Conservation (phyloP, 2,329 filamentous ascomycete genomes). For the Aciculosporium take region DNA sequence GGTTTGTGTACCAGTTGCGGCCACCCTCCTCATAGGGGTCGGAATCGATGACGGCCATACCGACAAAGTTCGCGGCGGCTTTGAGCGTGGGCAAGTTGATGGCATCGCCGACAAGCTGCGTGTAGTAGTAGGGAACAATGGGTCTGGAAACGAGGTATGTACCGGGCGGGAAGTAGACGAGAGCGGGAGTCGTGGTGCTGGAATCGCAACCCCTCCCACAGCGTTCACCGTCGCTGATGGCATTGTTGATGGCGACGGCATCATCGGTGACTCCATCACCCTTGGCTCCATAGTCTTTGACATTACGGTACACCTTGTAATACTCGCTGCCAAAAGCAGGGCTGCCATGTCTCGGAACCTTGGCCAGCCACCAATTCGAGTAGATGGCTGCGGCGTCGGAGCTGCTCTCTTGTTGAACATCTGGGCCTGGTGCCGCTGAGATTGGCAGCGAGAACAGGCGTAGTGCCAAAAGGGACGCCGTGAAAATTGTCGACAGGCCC, state of each 20-base stretch:
- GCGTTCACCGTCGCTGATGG: slow-evolving; percentile 62
- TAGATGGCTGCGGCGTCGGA: slow-evolving; percentile 12
- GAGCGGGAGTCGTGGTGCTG: slow-evolving; percentile 64
- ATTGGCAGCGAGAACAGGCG: slow-evolving; percentile 24
- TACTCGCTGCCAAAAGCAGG: slow-evolving; percentile 40
- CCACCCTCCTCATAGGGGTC: slow-evolving; percentile 65
- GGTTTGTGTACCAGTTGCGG: slow-evolving; percentile 64
- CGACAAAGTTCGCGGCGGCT: slow-evolving; percentile 54
- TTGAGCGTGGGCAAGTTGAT: slow-evolving; percentile 59
- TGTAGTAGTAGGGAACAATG: slow-evolving; percentile 81
- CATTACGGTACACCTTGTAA: slow-evolving; percentile 66
- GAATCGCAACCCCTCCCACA: slow-evolving; percentile 76
- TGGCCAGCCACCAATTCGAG: slow-evolving; percentile 56
- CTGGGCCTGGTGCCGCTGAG: slow-evolving; percentile 18
- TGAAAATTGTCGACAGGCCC: slow-evolving; percentile 29
- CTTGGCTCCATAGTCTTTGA: slow-evolving; percentile 59
- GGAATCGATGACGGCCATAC: slow-evolving; percentile 80
- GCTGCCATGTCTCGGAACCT: slow-evolving; percentile 53
- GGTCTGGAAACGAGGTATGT: slow-evolving; percentile 71
- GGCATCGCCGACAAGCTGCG: slow-evolving; percentile 78
- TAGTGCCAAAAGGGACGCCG: slow-evolving; percentile 28
- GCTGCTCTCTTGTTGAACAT: slow-evolving; percentile 6
- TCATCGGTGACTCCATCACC: slow-evolving; percentile 64
- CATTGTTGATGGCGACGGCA: slow-evolving; percentile 74
- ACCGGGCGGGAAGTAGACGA: slow-evolving; percentile 85